These are phyloP conservation scores for Stemphylium vesicarium DNA, from an alignment of 2,329 filamentous ascomycete species.

Conservation along the genomic window DNA sequence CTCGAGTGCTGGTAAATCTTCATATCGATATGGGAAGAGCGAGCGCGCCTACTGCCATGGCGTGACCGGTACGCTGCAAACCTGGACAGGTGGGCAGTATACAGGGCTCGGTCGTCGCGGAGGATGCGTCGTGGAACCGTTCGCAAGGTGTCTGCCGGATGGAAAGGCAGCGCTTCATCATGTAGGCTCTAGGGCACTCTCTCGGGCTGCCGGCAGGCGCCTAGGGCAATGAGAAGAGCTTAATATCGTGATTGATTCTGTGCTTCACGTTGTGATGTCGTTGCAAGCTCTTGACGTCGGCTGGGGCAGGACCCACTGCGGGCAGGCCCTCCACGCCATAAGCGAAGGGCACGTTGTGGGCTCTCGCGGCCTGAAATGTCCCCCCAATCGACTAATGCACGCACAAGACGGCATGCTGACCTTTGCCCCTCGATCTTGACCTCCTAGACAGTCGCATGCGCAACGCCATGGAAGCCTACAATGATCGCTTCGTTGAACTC, in stretches of 20 bases:
- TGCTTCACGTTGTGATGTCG: slow-evolving; percentile 27
- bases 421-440: background rate
- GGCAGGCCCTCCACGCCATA: slow-evolving; percentile 11
- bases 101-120: slow-evolving; percentile 20
- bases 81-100: slow-evolving; percentile 24
- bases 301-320: slow-evolving; percentile 14
- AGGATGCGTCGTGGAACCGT: slow-evolving; percentile 27
- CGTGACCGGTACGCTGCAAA: slow-evolving; percentile 17
- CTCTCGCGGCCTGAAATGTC: slow-evolving; percentile 6
- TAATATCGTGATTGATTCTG: slow-evolving; percentile 13
- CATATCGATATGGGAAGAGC: slow-evolving; percentile 45
- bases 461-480: background rate
- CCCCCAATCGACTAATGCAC: background rate
- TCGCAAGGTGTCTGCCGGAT: slow-evolving; percentile 27
- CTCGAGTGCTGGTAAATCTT: slow-evolving; percentile 36
- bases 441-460: background rate
- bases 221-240: slow-evolving; percentile 29
- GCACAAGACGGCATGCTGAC: background rate
- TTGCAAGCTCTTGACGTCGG: slow-evolving; percentile 12
- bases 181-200: slow-evolving; percentile 34
- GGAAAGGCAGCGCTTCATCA: slow-evolving; percentile 26
- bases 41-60: slow-evolving; percentile 33
- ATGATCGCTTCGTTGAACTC: slow-evolving; percentile 8
- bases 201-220: slow-evolving; percentile 30
- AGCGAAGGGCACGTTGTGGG: slow-evolving; percentile 20